Conservation (phyloP, 176 grass and related monocot genomes). For the Tuctoria greenei region DNA sequence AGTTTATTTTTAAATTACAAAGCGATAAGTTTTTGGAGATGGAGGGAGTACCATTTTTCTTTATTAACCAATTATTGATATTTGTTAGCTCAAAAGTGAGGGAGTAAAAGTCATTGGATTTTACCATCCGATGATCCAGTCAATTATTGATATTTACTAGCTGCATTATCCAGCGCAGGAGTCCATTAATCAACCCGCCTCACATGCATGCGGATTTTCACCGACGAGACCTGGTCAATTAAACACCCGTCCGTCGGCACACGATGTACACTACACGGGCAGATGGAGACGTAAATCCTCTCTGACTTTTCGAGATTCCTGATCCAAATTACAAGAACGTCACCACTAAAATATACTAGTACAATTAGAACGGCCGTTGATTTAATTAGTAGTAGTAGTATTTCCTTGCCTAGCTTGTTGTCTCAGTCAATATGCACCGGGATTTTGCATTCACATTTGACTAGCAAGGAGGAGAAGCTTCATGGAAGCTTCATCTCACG, state of each 20-base stretch:
- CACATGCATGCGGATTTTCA: background rate
- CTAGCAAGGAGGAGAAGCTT: conserved; percentile 22
- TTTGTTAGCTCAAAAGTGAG: background rate
- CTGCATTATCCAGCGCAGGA: background rate
- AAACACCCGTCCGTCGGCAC: conserved; percentile 25
- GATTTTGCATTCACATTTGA: conserved; percentile 16
- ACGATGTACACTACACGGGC: background rate
- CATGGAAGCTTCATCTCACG: conserved; percentile 23
- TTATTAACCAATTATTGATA: too few species aligned
- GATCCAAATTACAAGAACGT: background rate
- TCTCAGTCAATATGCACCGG: conserved; percentile 46
- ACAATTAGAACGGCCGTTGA: background rate
- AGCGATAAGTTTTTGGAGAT: too few species aligned
- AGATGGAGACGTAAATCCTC: conserved; percentile 6
- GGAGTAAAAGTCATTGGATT: background rate
- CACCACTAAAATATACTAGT: conserved; percentile 5
- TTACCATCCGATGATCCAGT: background rate
- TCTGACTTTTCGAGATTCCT: conserved; percentile 13
- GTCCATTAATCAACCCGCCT: conserved; percentile 20
- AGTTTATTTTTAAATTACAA: too few species aligned
- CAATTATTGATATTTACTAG: background rate
- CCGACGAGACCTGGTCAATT: background rate
- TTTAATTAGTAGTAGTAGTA: too few species aligned
- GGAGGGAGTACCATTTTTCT: too few species aligned
- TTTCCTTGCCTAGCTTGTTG: conserved; percentile 7